Conservation (phyloP, 495 filamentous ascomycete genomes). For the Hypoxylon fuscum region DNA sequence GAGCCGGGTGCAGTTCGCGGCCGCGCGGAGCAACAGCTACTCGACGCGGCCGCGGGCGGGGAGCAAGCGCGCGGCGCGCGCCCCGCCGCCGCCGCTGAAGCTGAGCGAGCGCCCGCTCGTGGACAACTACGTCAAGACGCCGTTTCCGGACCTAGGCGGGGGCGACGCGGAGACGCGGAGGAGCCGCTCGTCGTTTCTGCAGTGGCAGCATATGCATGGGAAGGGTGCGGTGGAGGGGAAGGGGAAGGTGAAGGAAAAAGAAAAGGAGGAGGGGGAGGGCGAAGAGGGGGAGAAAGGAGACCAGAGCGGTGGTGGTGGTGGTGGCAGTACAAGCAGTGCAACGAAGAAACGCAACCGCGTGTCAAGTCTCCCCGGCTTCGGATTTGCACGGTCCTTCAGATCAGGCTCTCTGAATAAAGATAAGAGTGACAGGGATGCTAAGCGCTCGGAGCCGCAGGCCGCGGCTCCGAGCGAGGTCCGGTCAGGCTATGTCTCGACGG, state of each 20-base stretch:
- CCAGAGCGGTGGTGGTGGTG: background rate
- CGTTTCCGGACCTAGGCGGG: conserved; percentile 17
- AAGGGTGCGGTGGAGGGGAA: background rate
- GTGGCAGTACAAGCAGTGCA: background rate
- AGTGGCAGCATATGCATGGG: too few species aligned
- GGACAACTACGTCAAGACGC: conserved; percentile 37
- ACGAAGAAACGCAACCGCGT: conserved; percentile 19
- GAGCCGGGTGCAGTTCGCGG: conserved; percentile 11
- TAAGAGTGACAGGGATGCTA: background rate
- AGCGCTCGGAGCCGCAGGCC: background rate
- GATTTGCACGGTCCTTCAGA: conserved; percentile 2
- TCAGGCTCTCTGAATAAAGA: background rate
- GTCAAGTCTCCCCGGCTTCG: conserved; percentile 16
- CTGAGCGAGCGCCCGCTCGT: conserved; percentile 27
- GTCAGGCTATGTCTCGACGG: background rate
- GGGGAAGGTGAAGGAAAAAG: conserved; percentile 2
- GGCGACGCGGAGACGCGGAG: background rate
- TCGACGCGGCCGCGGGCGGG: conserved; percentile 9
- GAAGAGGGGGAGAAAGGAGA: background rate
- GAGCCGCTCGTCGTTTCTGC: too few species aligned
- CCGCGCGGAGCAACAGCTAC: conserved; percentile 7
- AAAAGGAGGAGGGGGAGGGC: background rate
- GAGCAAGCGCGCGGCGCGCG: conserved; percentile 10
- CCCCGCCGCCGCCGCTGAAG: conserved; percentile 37
- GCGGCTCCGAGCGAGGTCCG: background rate